Evolutionary conservation across 768 basidiomycete genomes (phyloP).

Genomic region (Gyrodon lividus): DNA sequence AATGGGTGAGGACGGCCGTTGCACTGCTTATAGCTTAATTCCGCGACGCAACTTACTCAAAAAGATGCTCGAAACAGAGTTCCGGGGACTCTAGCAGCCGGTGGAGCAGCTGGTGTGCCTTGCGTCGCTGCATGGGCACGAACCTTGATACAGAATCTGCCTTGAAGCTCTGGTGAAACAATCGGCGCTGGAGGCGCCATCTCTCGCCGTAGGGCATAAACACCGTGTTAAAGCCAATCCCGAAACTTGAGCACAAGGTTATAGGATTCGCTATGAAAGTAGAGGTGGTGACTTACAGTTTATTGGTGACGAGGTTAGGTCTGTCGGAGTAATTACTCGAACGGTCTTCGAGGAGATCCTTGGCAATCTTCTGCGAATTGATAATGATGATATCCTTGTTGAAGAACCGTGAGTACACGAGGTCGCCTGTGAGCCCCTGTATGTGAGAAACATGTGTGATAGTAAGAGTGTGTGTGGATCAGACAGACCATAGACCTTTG

Average conservation of each 20-base stretch:
- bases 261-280: background rate
- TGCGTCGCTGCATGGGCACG: conserved; percentile 14
- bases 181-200: conserved; percentile 19
- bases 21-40: conserved; percentile 13
- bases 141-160: conserved; percentile 12
- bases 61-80: conserved; percentile 6
- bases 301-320: conserved; percentile 12
- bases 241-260: conserved; percentile 6
- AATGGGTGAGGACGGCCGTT: background rate
- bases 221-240: conserved; percentile 13
- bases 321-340: conserved; percentile 21
- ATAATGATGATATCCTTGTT: conserved; percentile 12
- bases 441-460: background rate
- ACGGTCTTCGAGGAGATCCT: conserved; percentile 16
- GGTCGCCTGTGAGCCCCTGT: conserved; percentile 4
- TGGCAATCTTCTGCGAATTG: conserved; percentile 12
- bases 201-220: conserved; percentile 16
- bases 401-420: conserved; percentile 15
- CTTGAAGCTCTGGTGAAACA: conserved; percentile 21
- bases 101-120: conserved; percentile 4
- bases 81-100: conserved; percentile 10
- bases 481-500: conserved; percentile 7
- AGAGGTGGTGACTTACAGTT: conserved; percentile 6
- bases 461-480: background rate
- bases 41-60: conserved; percentile 4